Base-by-base conservation (phyloP, 2,329 filamentous ascomycete genomes). In the Aspergillus sp. region DNA sequence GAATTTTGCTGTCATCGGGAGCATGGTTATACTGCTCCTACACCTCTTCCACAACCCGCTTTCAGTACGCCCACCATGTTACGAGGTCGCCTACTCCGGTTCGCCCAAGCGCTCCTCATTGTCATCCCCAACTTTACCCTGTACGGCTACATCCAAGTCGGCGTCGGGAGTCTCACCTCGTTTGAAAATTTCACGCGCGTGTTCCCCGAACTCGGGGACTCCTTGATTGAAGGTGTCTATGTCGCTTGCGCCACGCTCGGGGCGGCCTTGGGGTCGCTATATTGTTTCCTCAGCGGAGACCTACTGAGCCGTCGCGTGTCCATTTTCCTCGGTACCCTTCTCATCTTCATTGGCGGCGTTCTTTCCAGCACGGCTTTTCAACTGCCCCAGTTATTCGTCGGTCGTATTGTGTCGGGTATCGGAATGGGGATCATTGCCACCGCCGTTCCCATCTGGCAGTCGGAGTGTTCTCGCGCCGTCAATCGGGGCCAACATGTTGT, bases 401-500 rank as follows among this genome's bases (percentile, higher is more conserved):
- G 73, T 3, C 64, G 73, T 26, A 66, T 66, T 1, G 62, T 76
- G 30, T 74, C 73, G 6, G 73, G 73, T 28, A 50, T 76, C 29
- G 73, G 73, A 2, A 76, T 75, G 47, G 73, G 73, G 5, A 71
- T 75, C 54, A 75, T 75, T 57, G 75, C 71, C 3, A 66, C 65
- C 2, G 73, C 71, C 0, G 72, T 74, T 26, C 73, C 72, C 0
- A 70, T 67, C 2, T 76, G 72, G 44, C 71, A 74, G 59, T 67
- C 70, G 4, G 72, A 76, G 50, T 74, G 70, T 53, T 70, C 70
- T 4, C 64, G 60, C 41, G 70, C 76, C 0, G 72, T 71, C 48
- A 79, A 78, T 58, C 71, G 77, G 41, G 78, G 78, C 40, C 70
- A 78, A 19, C 62, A 80, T 39, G 78, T 80, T 51, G 78, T 76